Base-by-base conservation (phyloP, 2,329 filamentous ascomycete species). In the Didymellaceae sp. region DNA sequence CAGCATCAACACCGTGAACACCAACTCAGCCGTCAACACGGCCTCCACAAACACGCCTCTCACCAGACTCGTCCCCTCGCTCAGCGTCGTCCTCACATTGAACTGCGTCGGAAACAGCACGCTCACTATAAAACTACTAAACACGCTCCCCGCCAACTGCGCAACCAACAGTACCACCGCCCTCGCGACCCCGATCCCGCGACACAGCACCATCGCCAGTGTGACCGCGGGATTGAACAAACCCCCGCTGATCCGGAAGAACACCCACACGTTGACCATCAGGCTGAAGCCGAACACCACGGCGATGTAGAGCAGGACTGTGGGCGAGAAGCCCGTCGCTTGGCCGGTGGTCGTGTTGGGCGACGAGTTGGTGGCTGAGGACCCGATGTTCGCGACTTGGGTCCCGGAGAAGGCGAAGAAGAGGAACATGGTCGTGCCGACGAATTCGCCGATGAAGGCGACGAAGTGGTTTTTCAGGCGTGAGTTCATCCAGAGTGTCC, bases 1-100 rank as follows among this genome's bases (percentile, higher is more conserved):
- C 33, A 89, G 75, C 81, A 90, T 86, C 45, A 73, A 68, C 16
- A 74, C 72, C 1, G 69, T 73, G 38, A 74, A 74, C 28, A 74
- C 70, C 41, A 74, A 51, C 30, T 71, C 62, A 0, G 70, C 66
- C 0, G 71, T 74, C 13, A 74, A 48, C 1, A 74, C 52, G 2
- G 63, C 61, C 32, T 74, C 77, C 32, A 80, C 78, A 37, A 72
- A 79, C 1, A 80, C 67, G 7, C 77, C 78, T 21, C 74, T 71
- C 13, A 65, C 72, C 35, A 79, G 52, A 25, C 73, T 74, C 13
- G 77, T 79, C 8, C 68, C 66, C 11, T 58, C 52, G 39, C 72
- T 70, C 35, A 80, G 63, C 9, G 75, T 78, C 7, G 78, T 80
- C 17, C 74, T 61, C 2, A 80, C 78, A 40, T 74, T 74, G 44